A percentile compares a stretch with the other conserved stretches of the same genome.
These are phyloP conservation scores for Antitrichia curtipendula DNA, from an alignment of 225 moss, liverwort and hornwort species.

Conservation along the genomic window DNA sequence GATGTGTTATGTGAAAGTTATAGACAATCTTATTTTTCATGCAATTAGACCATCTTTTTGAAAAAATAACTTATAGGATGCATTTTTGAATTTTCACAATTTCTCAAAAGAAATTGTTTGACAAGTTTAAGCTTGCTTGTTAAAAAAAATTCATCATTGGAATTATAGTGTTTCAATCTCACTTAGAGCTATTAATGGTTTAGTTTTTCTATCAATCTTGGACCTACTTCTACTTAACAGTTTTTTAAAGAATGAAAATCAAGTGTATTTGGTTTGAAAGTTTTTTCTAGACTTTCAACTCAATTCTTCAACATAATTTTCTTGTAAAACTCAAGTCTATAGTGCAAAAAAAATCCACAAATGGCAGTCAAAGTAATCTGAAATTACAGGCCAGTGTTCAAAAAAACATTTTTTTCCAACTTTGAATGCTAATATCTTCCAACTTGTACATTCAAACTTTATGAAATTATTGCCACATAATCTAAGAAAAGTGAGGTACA, in stretches of 20 bases:
- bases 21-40: fast-evolving
- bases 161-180: neutral
- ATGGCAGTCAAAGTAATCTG: no score
- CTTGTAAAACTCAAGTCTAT: no score
- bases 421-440: no score
- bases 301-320: neutral
- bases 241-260: neutral
- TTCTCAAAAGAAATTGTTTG: neutral
- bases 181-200: neutral
- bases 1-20: neutral
- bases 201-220: neutral
- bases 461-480: no score
- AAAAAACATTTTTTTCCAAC: neutral
- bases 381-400: no score
- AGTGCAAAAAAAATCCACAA: no score
- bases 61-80: fast-evolving
- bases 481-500: no score
- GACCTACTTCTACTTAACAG: neutral
- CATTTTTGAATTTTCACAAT: neutral
- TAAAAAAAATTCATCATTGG: fast-evolving
- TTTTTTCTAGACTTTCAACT: neutral
- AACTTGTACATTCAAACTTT: no score
- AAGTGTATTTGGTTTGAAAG: neutral
- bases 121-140: fast-evolving
- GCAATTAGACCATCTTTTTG: neutral